Evolutionary conservation across 208 protist genomes (phyloP), one percentile per base, ranked within the genome.

Genomic region (Leptomonas pyrrhocoris): DNA sequence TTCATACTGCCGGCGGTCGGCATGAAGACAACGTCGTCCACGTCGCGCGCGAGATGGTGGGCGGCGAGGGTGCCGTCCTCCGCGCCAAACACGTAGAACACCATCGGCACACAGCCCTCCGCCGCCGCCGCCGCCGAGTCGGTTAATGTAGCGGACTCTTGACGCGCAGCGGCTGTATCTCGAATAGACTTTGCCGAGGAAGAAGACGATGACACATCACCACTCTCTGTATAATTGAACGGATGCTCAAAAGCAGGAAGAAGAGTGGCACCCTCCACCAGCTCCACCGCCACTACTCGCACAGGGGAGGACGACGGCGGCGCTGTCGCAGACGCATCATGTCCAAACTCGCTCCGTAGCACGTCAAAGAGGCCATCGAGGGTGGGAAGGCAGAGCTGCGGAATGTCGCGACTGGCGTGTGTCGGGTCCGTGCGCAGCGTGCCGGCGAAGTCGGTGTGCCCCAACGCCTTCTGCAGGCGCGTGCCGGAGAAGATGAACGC

Each of bases 1-100:
- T 94, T 94, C 57, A 92, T 74, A 68, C 88, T 94, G n/a, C 84
- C 80, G 2, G 67, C 68, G 18, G 88, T 92, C 9, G 85, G 88
- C 45, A 94, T 79, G 43, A 80, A 88, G 21, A 92, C 88, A 6
- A 84, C 88, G n/a, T 76, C 74, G 38, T 91, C 60, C 49, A 84
- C 88, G 61, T 79, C 49, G 28, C 79, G 84, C 12, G 45, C 53
- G 15, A 94, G 12, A 42, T 77, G 63, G 18, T 64, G 49, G 19
- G 74, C 50, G 12, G 81, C 80, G 42, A 92, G 67, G 8, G 85
- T 81, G 16, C 79, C 73, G 66, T 92, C 88, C 54, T 94, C 85
- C 0, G 88, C 67, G 19, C 85, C 85, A 54, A 94, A 85, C 3
- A 94, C 58, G 60, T 94, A 94, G 27, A 89, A 74, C 23, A 89